phyloP scores from a whole-genome alignment of 192 early-diverging fungal genomes.

The Mortierella antarctica region DNA sequence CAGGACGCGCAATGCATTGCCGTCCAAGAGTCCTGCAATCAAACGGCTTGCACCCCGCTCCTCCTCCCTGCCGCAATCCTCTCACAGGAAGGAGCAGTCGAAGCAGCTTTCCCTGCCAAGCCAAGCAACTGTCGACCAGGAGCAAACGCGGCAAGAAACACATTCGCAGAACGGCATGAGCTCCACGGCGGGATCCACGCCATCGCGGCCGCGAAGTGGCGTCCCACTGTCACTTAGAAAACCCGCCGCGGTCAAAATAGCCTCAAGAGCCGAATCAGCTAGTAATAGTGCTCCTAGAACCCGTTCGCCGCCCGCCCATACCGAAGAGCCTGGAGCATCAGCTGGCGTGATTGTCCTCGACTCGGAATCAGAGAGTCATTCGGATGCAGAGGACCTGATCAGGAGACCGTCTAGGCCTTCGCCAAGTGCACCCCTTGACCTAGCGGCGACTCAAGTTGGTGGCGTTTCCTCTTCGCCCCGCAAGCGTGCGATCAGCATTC shows the following conservation, averaged over 20 bases:
- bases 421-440: background rate
- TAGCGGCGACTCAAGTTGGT: conserved; percentile 5
- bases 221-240: conserved; percentile 2
- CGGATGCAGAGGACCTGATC: background rate
- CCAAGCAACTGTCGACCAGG: too few relatives aligned
- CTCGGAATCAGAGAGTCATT: conserved; percentile 20
- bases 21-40: background rate
- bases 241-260: background rate
- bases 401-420: background rate
- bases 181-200: background rate
- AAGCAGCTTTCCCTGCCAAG: too few relatives aligned
- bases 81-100: too few relatives aligned
- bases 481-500: too few relatives aligned
- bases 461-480: conserved; percentile 1
- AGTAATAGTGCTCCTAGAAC: too few relatives aligned
- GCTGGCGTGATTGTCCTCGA: conserved; percentile 12
- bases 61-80: background rate
- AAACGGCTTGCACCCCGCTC: background rate
- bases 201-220: background rate
- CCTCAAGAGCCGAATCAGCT: too few relatives aligned
- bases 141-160: background rate
- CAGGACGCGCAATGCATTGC: background rate
- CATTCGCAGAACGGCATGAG: background rate
- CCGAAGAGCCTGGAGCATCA: background rate
- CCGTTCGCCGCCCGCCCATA: too few relatives aligned